Evolutionary conservation across 352 stramenopile species (phyloP), one percentile per base, ranked within the genome.

Genomic region (Pilasporangium apinafurcum): DNA sequence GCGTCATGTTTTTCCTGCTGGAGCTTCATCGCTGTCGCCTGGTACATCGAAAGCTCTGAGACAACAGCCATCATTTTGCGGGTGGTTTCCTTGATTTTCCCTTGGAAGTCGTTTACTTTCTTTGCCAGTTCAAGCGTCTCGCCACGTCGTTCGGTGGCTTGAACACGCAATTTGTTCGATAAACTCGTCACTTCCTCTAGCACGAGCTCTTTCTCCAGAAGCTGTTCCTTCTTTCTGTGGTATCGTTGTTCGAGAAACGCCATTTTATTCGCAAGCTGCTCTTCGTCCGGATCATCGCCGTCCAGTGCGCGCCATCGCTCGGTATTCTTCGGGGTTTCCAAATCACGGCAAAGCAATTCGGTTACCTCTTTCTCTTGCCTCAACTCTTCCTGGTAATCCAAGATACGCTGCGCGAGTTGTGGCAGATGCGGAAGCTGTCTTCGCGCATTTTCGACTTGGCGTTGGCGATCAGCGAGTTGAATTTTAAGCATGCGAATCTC

Each of bases 21-120:
- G 4, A 98, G 71, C 52, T 96, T 95, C 63, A 97, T 89, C 14
- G 88, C 84, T 9, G 90, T 97, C 8, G 92, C 91, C 52, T 98
- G 91, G 59, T 96, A 97, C 91, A 98, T 98, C 12, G 81, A 95
- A 8, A 98, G 59, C 68, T 98, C 92, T 2, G 79, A 95, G 4
- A 97, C 88, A 1, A 92, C 60, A n/a, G 92, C 90, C 87, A 98
- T 97, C 87, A 97, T 98, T 16, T 84, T 84, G 40, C 89, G 71
- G 25, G 89, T 97, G 20, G 85, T 90, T 32, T 96, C 85, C 37
- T 94, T 88, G 55, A 97, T 95, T 20, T 78, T 71, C 18, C 62
- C 53, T 63, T 97, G 91, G 48, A 97, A 90, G 34, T 87, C 73
- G 47, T 93, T 95, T n/a, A 96, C 82, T 24, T 83, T 83, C 59